phyloP scores from a whole-genome alignment of 2,329 filamentous ascomycete species.

The Cladosporium sp. region DNA sequence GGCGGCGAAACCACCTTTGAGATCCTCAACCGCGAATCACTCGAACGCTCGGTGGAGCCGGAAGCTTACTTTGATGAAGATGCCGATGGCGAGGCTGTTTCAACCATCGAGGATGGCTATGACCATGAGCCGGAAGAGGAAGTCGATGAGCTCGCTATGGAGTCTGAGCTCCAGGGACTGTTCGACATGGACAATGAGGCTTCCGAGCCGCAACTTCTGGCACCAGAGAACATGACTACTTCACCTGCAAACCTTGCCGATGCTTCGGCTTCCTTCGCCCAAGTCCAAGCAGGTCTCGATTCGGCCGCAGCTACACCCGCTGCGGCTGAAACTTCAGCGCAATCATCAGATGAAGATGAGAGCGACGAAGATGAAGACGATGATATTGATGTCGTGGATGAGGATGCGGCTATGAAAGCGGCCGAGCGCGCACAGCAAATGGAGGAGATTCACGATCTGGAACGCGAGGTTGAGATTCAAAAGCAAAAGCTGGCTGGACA shows the following conservation, averaged over 20 bases:
- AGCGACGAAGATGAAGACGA: slow-evolving; percentile 45
- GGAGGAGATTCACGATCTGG: slow-evolving; percentile 53
- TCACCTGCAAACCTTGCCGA: slow-evolving; percentile 26
- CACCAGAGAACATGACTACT: slow-evolving; percentile 23
- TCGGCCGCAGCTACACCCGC: slow-evolving; percentile 21
- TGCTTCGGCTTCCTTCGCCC: slow-evolving; percentile 23
- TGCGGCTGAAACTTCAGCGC: slow-evolving; percentile 24
- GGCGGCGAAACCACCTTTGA: slow-evolving; percentile 43
- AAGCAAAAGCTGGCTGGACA: slow-evolving; percentile 34
- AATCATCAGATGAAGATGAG: slow-evolving; percentile 35
- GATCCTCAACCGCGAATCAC: slow-evolving; percentile 42
- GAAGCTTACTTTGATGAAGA: slow-evolving; percentile 32
- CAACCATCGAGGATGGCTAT: slow-evolving; percentile 32
- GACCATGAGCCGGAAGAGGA: slow-evolving; percentile 38
- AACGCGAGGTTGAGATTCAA: slow-evolving; percentile 45
- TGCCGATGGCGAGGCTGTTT: slow-evolving; percentile 27
- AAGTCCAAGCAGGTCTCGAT: slow-evolving; percentile 18
- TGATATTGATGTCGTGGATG: slow-evolving; percentile 42
- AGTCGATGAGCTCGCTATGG: slow-evolving; percentile 28
- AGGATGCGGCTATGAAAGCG: slow-evolving; percentile 46
- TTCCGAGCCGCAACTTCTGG: slow-evolving; percentile 13
- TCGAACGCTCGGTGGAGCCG: slow-evolving; percentile 33
- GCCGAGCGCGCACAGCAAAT: slow-evolving; percentile 44
- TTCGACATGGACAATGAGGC: slow-evolving; percentile 34
- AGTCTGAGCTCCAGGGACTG: slow-evolving; percentile 32